Evolutionary conservation across 768 basidiomycete species (phyloP).

Genomic region (Mycena floridula): DNA sequence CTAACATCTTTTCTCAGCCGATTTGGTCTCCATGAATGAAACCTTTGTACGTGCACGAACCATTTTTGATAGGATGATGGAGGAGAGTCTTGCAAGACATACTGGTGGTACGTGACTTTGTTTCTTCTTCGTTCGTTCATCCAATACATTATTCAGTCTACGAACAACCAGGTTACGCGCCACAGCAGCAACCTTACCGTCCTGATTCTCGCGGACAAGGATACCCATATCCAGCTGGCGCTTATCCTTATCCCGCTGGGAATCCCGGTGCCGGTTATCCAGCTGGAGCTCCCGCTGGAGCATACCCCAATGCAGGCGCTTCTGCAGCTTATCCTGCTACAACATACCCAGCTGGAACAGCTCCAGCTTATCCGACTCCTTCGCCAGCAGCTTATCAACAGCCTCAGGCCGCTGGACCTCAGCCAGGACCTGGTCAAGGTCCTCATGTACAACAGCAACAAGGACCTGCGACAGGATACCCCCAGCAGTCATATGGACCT

Average conservation of each 20-base stretch:
- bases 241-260: conserved; percentile 13
- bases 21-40: conserved; percentile 92
- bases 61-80: conserved; percentile 93
- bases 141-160: conserved; percentile 37
- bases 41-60: conserved; percentile 84
- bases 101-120: conserved; percentile 41
- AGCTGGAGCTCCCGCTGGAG: conserved; percentile 4
- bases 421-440: no score
- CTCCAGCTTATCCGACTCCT: no score
- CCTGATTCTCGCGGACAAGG: conserved; percentile 2
- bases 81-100: conserved; percentile 77
- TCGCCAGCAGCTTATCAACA: conserved; percentile 3
- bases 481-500: conserved; percentile 27
- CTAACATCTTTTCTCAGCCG: conserved; percentile 44
- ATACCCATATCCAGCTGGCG: no score
- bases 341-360: conserved; percentile 8
- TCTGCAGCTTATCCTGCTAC: conserved; percentile 8
- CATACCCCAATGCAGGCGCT: conserved; percentile 12
- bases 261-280: not conserved
- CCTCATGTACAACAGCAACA: conserved; percentile 4
- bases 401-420: conserved; percentile 6
- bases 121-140: not conserved
- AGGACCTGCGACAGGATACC: conserved; percentile 7
- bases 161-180: conserved; percentile 32
- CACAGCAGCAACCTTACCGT: conserved; percentile 9